Evolutionary conservation across 257 asterid genomes (phyloP), one percentile per base, ranked within the genome.

Genomic region (Plectranthus barbatus): DNA sequence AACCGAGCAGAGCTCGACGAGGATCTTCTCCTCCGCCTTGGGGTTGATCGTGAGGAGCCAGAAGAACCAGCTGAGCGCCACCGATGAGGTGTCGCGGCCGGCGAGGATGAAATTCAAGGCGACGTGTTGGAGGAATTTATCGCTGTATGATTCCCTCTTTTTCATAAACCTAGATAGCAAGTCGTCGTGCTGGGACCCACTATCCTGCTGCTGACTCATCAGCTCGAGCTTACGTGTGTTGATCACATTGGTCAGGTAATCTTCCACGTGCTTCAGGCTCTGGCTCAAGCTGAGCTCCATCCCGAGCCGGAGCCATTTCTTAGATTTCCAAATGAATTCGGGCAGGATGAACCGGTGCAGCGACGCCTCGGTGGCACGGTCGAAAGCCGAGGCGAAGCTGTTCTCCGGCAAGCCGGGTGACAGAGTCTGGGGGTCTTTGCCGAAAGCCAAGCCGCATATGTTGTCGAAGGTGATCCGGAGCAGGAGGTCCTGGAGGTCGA

Each of bases 401-500:
- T 81, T 81, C 3, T 77, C 86, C 0, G 86, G 86, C 1, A 81
- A 39, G 10, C 73, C 83, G 0, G 81, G 74, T 0, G 86, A 61
- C 0, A 81, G 74, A 1, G 86, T n/a, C n/a, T n/a, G n/a, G n/a
- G n/a, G n/a, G n/a, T n/a, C n/a, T n/a, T n/a, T n/a, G n/a, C n/a
- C n/a, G n/a, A n/a, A n/a, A n/a, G n/a, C n/a, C n/a, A n/a, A n/a
- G n/a, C n/a, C n/a, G n/a, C n/a, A n/a, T n/a, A n/a, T n/a, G n/a
- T n/a, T n/a, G n/a, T n/a, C n/a, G n/a, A 81, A 77, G 3, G 86
- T 81, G 55, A 81, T 81, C 59, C 86, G 75, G 0, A 81, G 36
- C 41, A 81, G 21, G 1, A 81, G 62, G 58, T 81, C 86, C 24
- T 81, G 86, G 10, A 81, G 69, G 20, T 81, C 86, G 0, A 81